Percentiles rank a stretch among this genome's conserved stretches.
Evolutionary conservation across 2,329 filamentous ascomycete species (phyloP).

Genomic region (Coniella lustricola): DNA sequence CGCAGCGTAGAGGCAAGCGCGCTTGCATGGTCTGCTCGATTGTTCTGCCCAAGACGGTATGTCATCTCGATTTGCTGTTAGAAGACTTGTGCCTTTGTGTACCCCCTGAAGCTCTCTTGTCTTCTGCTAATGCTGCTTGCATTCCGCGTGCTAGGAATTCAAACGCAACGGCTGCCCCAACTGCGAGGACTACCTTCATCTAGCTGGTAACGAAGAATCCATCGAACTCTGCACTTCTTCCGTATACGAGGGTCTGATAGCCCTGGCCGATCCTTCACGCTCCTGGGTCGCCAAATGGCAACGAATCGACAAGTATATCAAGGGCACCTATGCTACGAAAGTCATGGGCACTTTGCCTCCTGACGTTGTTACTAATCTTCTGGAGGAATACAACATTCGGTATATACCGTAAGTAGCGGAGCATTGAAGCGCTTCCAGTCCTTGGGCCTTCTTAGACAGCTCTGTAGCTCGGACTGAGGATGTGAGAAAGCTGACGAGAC

Average conservation of each 20-base stretch:
- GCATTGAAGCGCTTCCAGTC: too few species aligned
- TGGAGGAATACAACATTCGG: conserved; percentile 56
- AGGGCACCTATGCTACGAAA: conserved; percentile 89
- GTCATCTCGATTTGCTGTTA: conserved; percentile 20
- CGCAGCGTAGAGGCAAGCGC: conserved; percentile 76
- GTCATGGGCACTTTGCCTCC: conserved; percentile 75
- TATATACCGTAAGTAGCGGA: conserved; percentile 54
- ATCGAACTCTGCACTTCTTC: conserved; percentile 92
- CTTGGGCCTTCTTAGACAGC: not conserved
- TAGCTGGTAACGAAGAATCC: conserved; percentile 69
- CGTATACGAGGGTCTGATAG: conserved; percentile 89
- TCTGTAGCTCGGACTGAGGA: not conserved
- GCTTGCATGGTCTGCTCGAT: conserved; percentile 99
- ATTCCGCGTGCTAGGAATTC: conserved; percentile 58
- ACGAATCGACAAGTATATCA: conserved; percentile 78
- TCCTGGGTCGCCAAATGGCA: conserved; percentile 99
- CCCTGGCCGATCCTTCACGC: conserved; percentile 69
- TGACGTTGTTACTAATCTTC: conserved; percentile 52
- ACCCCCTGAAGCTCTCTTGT: not conserved
- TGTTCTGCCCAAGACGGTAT: conserved; percentile 72
- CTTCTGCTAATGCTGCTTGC: conserved; percentile 15
- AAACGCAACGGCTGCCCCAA: conserved; percentile 85
- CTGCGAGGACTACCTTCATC: conserved; percentile 86
- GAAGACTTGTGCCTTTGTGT: not conserved
- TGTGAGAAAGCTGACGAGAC: not conserved